Conservation (phyloP, 2,329 filamentous ascomycete genomes). For the Stagonosporopsis chrysanthemi region DNA sequence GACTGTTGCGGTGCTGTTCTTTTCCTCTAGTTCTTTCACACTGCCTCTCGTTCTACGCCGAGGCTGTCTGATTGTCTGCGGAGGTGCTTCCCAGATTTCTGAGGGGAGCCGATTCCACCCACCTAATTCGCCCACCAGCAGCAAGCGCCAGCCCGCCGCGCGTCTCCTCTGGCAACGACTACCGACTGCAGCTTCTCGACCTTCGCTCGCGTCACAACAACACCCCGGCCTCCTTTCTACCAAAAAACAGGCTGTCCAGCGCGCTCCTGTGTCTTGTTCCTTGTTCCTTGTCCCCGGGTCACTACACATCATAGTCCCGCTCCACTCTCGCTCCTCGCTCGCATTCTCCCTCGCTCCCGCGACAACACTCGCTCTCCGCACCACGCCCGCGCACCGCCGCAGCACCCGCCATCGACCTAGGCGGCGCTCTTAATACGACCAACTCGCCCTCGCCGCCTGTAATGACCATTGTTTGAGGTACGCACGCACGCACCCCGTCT, state of each 20-base stretch:
- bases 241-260: constrained; percentile 7
- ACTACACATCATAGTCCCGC: not conserved
- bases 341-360: constrained; percentile 23
- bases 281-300: constrained; percentile 5
- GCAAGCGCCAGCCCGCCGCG: constrained; percentile 43
- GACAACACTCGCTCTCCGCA: constrained; percentile 18
- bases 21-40: constrained; percentile 29
- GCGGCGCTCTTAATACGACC: constrained; percentile 25
- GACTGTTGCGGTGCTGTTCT: constrained; percentile 18
- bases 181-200: constrained; percentile 36
- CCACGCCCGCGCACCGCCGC: constrained; percentile 10
- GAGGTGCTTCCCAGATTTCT: constrained; percentile 20
- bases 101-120: constrained; percentile 37
- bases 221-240: constrained; percentile 18
- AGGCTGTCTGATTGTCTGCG: constrained; percentile 25
- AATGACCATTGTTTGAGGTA: constrained; percentile 54
- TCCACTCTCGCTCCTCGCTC: constrained; percentile 12
- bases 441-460: constrained; percentile 40
- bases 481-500: constrained; percentile 11
- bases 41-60: constrained; percentile 44
- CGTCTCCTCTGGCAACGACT: constrained; percentile 44
- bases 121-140: constrained; percentile 23
- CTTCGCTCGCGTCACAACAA: constrained; percentile 38
- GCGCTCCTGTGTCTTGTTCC: not conserved
- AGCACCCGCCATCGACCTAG: constrained; percentile 10